Conservation (phyloP, 345 rosid species). For the Lepidium didymum region DNA sequence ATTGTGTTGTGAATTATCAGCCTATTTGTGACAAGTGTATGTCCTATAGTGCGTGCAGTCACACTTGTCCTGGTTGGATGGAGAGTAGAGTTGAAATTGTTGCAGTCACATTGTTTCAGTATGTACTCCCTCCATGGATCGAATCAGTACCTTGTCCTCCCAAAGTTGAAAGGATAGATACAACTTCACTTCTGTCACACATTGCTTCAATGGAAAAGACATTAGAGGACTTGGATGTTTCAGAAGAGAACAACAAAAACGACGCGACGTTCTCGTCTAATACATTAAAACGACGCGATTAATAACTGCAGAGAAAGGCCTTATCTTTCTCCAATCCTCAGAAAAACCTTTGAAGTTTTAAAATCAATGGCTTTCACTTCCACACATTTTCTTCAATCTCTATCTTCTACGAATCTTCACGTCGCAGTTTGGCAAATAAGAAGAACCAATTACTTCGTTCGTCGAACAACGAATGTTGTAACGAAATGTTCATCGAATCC, state of each 20-base stretch:
- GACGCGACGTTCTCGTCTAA: neutral
- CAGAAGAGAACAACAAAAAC: neutral
- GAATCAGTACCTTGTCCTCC: neutral
- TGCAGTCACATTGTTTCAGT: neutral
- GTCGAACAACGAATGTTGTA: neutral
- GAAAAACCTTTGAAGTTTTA: neutral
- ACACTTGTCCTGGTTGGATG: too few relatives aligned
- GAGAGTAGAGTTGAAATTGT: too few relatives aligned
- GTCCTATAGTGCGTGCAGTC: too few relatives aligned
- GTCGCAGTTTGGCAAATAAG: neutral
- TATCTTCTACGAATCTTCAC: neutral
- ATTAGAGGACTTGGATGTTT: too few relatives aligned
- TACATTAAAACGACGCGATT: neutral
- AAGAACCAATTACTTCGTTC: neutral
- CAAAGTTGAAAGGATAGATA: neutral
- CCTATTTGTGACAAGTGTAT: too few relatives aligned
- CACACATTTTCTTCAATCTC: conserved; percentile 6
- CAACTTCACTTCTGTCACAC: neutral
- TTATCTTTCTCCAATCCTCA: neutral
- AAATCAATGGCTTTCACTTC: conserved; percentile 21
- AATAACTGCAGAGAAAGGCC: neutral
- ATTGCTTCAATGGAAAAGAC: too few relatives aligned
- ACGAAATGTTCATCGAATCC: conserved; percentile 10
- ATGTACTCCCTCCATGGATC: neutral
- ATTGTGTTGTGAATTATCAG: too few relatives aligned